Evolutionary conservation across 2,329 filamentous ascomycete genomes (phyloP).

Genomic region (Microdochium paspali): DNA sequence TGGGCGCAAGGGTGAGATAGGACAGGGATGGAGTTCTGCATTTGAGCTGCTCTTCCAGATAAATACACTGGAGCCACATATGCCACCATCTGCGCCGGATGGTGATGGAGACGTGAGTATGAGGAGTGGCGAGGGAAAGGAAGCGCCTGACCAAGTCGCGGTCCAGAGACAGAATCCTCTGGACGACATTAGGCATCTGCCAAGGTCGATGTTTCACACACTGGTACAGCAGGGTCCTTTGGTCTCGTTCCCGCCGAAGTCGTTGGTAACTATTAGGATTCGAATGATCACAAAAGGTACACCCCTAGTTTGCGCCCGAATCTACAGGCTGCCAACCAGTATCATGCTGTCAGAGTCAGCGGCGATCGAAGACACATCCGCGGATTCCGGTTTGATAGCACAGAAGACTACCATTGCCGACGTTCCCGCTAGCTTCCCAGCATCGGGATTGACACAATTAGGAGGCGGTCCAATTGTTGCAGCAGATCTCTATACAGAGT

Average conservation of each 20-base stretch:
- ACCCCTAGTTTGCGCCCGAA: conserved; percentile 61
- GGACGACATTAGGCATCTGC: conserved; percentile 24
- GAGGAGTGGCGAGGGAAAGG: conserved; percentile 4
- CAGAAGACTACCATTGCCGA: conserved; percentile 20
- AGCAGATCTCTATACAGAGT: conserved; percentile 7
- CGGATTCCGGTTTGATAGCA: not conserved
- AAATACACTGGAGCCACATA: no score
- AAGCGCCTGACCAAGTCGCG: conserved; percentile 4
- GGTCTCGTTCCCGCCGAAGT: conserved; percentile 19
- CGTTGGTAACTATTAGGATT: conserved; percentile 54
- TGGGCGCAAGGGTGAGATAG: conserved; percentile 71
- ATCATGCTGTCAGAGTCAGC: conserved; percentile 9
- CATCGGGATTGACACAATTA: conserved; percentile 8
- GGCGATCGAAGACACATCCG: not conserved
- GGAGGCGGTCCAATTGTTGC: conserved; percentile 5
- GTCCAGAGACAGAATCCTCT: conserved; percentile 8
- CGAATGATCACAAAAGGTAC: conserved; percentile 61
- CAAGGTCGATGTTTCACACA: conserved; percentile 22
- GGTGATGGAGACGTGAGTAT: conserved; percentile 9
- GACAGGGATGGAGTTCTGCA: conserved; percentile 73
- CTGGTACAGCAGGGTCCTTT: conserved; percentile 17
- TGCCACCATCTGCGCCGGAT: no score
- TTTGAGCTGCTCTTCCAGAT: conserved; percentile 60
- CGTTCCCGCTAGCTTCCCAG: not conserved
- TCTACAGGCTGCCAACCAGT: conserved; percentile 70